These are phyloP conservation scores for Pueraria montana DNA, from an alignment of 306 rosid species.

Conservation along the genomic window DNA sequence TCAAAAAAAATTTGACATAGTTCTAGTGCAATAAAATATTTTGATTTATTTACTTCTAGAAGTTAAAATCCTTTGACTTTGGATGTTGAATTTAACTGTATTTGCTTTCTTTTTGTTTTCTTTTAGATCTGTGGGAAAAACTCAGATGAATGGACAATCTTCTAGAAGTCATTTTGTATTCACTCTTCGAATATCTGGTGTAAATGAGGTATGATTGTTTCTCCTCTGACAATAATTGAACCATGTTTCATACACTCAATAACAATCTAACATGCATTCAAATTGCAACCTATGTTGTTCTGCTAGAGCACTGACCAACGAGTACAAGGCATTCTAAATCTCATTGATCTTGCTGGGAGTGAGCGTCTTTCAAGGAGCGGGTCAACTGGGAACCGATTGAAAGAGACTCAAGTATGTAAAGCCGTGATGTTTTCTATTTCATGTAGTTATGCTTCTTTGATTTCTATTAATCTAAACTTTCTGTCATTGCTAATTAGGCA, in stretches of 20 bases:
- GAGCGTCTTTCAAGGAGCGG: conserved; percentile 99
- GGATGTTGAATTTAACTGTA: conserved; percentile 1
- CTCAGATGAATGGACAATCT: conserved; percentile 97
- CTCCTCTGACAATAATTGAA: neutral
- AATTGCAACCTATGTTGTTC: conserved; percentile 32
- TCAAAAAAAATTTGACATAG: too few relatives aligned
- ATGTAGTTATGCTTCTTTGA: conserved; percentile 26
- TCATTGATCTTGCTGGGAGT: conserved; percentile 98
- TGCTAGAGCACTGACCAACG: conserved; percentile 92
- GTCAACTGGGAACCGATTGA: conserved; percentile 91
- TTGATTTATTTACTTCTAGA: conserved; percentile 19
- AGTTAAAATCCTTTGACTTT: conserved; percentile 20
- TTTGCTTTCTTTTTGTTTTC: conserved; percentile 39
- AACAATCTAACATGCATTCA: conserved; percentile 2
- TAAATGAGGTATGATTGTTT: conserved; percentile 77
- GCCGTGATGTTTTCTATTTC: conserved; percentile 16
- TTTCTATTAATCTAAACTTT: conserved; percentile 34
- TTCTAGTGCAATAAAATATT: neutral
- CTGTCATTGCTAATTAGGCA: conserved; percentile 63
- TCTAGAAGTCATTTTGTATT: conserved; percentile 99
- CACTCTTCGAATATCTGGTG: conserved; percentile 89
- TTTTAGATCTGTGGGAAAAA: conserved; percentile 91
- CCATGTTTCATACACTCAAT: conserved; percentile 21
- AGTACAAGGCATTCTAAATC: conserved; percentile 93
- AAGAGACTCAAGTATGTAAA: conserved; percentile 88